Evolutionary conservation across 2,329 filamentous ascomycete genomes (phyloP), one percentile per base, ranked within the genome.

Genomic region (Aspergillus hortae): DNA sequence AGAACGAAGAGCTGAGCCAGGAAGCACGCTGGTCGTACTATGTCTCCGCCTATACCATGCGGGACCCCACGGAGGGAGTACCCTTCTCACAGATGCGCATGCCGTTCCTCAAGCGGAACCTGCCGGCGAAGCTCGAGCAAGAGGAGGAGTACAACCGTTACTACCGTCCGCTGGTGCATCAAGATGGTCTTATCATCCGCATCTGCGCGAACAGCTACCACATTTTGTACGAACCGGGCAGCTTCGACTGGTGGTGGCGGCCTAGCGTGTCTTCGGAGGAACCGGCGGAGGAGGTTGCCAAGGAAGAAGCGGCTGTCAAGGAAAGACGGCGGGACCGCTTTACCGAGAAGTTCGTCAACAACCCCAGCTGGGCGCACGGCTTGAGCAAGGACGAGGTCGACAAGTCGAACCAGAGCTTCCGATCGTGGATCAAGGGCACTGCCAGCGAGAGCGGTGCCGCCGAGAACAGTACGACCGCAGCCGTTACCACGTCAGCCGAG

Each of bases 11-110:
- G 56, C 81, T 85, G 21, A 80, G 77, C 48, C 72, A 77, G 4
- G 80, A 84, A 58, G 79, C 80, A 56, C 77, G 85, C 36, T 99
- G 94, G 94, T 89, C 92, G 62, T 95, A 95, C 74, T 99, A 99
- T 68, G 90, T 96, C 52, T 92, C 92, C 15, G 91, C 92, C 0
- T 97, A 89, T 71, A 89, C 90, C 60, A 89, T 90, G 57, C 82
- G 92, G 21, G 90, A 96, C 65, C 89, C 90, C 2, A 99, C 94
- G 0, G 89, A 94, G 71, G 89, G 89, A 12, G 80, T 94, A 2
- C 76, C 80, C 6, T 78, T 85, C 46, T 79, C 80, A 5, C 82
- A 81, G 44, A 79, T 90, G 63, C 83, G 81, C 56, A 87, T 85
- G 72, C 80, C 84, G 4, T 83, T 91, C 52, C 77, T 92, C 14